Evolutionary conservation across 306 rosid genomes (phyloP).

Genomic region (Alnus rubra): DNA sequence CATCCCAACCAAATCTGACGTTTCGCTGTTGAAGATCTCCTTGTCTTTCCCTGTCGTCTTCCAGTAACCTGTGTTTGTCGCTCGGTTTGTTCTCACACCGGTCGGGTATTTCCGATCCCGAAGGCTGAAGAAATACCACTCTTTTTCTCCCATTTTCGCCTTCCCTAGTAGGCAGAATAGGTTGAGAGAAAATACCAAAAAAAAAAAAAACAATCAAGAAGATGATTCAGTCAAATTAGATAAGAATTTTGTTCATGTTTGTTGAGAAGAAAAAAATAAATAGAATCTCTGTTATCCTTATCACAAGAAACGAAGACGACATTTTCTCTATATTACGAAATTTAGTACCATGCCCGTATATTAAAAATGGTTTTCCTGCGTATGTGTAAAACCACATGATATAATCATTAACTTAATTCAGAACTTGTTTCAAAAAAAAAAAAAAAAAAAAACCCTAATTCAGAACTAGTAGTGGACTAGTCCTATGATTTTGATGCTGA

Average conservation of each 20-base stretch:
- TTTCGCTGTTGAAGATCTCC: slow-evolving; percentile 62
- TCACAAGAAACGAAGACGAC: slow-evolving; percentile 27
- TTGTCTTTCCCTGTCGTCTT: slow-evolving; percentile 95
- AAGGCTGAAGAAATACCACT: slow-evolving; percentile 91
- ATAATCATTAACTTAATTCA: too few species aligned
- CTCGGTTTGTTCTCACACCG: slow-evolving; percentile 87
- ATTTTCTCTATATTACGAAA: slow-evolving; percentile 4
- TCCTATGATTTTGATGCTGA: too few species aligned
- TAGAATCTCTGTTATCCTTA: slow-evolving; percentile 9
- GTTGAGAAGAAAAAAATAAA: neutral
- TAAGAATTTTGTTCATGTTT: slow-evolving; percentile 11
- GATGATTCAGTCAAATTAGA: neutral
- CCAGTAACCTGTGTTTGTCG: slow-evolving; percentile 93
- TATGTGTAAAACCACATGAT: too few species aligned
- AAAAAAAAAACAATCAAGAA: neutral
- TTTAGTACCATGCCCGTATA: neutral
- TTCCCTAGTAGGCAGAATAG: slow-evolving; percentile 46
- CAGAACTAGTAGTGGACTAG: too few species aligned
- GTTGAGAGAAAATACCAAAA: neutral
- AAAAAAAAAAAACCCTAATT: too few species aligned
- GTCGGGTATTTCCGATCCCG: slow-evolving; percentile 94
- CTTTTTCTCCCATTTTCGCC: slow-evolving; percentile 95
- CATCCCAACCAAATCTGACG: slow-evolving; percentile 82
- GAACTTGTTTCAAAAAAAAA: too few species aligned
- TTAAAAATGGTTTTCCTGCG: neutral